Conservation (phyloP, 129 eudicot genomes). For the Heracleum sosnowskyi region DNA sequence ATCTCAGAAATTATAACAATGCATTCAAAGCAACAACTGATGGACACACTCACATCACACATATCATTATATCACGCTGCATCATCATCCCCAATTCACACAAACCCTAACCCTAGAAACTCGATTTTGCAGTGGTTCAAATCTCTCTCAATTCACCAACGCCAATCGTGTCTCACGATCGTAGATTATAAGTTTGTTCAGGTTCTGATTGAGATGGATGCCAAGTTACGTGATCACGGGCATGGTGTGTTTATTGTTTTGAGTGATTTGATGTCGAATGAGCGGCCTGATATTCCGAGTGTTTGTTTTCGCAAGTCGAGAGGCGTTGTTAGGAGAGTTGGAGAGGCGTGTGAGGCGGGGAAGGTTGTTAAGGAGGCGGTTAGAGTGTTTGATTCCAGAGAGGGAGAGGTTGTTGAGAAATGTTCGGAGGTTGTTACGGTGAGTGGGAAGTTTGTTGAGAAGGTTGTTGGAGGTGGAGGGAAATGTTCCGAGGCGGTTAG, state of each 20-base stretch:
- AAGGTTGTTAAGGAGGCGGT: conserved; percentile 29
- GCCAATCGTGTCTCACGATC: conserved; percentile 65
- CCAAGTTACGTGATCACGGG: conserved; percentile 26
- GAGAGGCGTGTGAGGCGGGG: conserved; percentile 28
- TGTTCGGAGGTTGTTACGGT: not conserved
- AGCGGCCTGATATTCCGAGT: conserved; percentile 40
- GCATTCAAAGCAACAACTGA: conserved; percentile 56
- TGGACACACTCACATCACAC: conserved; percentile 76
- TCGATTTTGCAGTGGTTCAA: conserved; percentile 68
- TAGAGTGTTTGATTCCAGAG: conserved; percentile 52
- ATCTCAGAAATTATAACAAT: conserved; percentile 4
- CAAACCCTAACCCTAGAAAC: conserved; percentile 44
- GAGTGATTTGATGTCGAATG: conserved; percentile 54
- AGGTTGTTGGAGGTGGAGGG: no score
- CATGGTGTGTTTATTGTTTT: conserved; percentile 52
- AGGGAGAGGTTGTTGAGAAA: conserved; percentile 35
- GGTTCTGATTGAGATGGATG: conserved; percentile 47
- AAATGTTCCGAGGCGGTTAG: no score
- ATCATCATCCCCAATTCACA: conserved; percentile 11
- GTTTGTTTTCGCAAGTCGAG: conserved; percentile 51
- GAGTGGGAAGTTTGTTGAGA: not conserved
- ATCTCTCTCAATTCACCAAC: conserved; percentile 58
- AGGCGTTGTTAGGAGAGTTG: conserved; percentile 41
- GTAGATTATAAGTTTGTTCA: conserved; percentile 45
- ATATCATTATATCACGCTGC: conserved; percentile 60